Evolutionary conservation across 1,139 yeast species (phyloP), one percentile per base, ranked within the genome.

Genomic region (Scheffersomyces quercinus): DNA sequence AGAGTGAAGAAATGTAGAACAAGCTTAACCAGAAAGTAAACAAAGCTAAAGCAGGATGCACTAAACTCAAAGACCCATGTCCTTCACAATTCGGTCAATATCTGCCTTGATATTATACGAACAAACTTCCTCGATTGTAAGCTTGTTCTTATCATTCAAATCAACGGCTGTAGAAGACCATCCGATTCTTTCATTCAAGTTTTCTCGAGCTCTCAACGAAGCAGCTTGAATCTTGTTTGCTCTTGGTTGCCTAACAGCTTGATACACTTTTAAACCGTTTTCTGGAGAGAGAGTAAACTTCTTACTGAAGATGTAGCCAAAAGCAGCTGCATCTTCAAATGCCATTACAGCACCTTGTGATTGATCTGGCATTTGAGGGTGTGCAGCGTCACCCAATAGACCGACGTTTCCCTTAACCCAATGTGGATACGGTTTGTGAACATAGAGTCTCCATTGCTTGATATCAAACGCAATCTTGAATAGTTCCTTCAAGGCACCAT

Each of bases 321-420:
- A 36, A 3, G 58, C 59, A 24, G 53, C 57, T 3, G 60, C 54
- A 45, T 61, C 66, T 48, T 61, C 75, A 41, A 70, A 58, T 1
- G 75, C 74, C 49, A 67, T 68, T 3, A 69, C 70, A 11, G 75
- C 75, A 16, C 75, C 75, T 42, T 66, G 68, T 6, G 73, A 70
- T 39, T 69, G 56, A 50, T 69, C 70, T 4, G 75, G 74, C 49
- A 70, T 54, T 47, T 69, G 69, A 4, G 75, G 66, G 49, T 70
- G 76, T 16, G 68, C 65, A 3, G 59, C 56, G 41, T 57, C 62
- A 11, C 62, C 62, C 34, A 55, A 36, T 30, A 55, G 38, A 3
- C 45, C 56, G 16, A 55, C 59, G 26, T 46, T 51, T 6, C 54
- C 50, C 40, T 51, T 59, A 20, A 50, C 44, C 49, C 62, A 62